A percentile compares a stretch with the other conserved stretches of the same genome.
Evolutionary conservation across 2,329 filamentous ascomycete species (phyloP).

Genomic region (Penicillium polonicum): DNA sequence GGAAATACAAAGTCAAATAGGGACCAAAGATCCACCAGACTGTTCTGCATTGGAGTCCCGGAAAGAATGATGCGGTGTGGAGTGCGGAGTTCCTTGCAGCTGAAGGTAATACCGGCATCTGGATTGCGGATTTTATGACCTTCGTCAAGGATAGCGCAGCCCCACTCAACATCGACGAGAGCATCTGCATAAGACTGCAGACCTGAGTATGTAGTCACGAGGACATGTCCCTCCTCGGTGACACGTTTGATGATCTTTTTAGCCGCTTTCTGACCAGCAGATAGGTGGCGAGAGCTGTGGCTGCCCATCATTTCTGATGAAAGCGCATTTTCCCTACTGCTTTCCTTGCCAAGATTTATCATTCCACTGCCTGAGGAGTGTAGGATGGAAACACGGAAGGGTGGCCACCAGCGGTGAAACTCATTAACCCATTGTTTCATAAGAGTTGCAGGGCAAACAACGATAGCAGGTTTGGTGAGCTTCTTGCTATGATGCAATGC

Average conservation of each 20-base stretch:
- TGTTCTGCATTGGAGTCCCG: slow-evolving; percentile 97
- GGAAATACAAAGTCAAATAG: slow-evolving; percentile 97
- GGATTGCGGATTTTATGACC: slow-evolving; percentile 98
- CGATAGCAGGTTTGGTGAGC: slow-evolving; percentile 78
- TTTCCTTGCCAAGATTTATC: slow-evolving; percentile 69
- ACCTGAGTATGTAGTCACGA: slow-evolving; percentile 94
- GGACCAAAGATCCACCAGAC: slow-evolving; percentile 91
- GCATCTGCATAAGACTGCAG: slow-evolving; percentile 88
- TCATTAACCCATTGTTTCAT: slow-evolving; percentile 98
- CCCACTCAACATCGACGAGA: slow-evolving; percentile 82
- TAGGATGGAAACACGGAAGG: slow-evolving; percentile 89
- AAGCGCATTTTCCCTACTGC: slow-evolving; percentile 62
- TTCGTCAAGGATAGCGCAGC: slow-evolving; percentile 90
- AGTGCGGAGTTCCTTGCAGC: slow-evolving; percentile 90
- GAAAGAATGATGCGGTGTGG: slow-evolving; percentile 90
- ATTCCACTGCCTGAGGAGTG: slow-evolving; percentile 96
- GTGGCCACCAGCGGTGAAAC: slow-evolving; percentile 99
- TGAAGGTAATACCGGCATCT: slow-evolving; percentile 89
- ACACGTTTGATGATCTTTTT: slow-evolving; percentile 80
- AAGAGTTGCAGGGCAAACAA: slow-evolving; percentile 91
- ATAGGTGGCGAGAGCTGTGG: slow-evolving; percentile 37
- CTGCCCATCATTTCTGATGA: slow-evolving; percentile 57
- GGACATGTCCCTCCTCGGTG: slow-evolving; percentile 78
- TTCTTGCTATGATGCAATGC: slow-evolving; percentile 88
- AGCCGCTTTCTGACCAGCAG: slow-evolving; percentile 65